Percentiles rank a stretch among this genome's conserved stretches.
Evolutionary conservation across 83 land plant species (phyloP).

Genomic region (Diphasiastrum complanatum): DNA sequence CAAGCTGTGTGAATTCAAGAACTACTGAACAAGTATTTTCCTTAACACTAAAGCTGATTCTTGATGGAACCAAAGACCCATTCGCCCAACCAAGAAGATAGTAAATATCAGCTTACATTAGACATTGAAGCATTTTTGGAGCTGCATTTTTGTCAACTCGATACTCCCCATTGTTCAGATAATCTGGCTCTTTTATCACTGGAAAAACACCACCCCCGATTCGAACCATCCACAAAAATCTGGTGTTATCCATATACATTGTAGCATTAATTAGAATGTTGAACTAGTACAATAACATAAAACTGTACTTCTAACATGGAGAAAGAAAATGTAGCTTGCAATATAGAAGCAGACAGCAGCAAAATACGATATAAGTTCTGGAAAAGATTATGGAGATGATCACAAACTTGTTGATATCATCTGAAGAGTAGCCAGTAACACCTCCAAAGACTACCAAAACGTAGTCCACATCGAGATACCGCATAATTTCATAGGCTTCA

Average conservation of each 20-base stretch:
- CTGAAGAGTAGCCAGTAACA: slow-evolving; percentile 97
- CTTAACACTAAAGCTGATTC: too few relatives aligned
- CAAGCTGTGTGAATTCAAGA: too few relatives aligned
- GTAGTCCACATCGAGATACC: slow-evolving; percentile 85
- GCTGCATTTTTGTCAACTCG: slow-evolving; percentile 98
- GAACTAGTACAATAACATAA: slow-evolving; percentile 3
- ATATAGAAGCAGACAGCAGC: not conserved
- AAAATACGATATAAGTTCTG: slow-evolving; percentile 2
- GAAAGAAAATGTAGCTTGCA: not conserved
- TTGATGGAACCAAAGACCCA: too few relatives aligned
- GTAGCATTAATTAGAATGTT: too few relatives aligned
- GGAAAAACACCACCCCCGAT: slow-evolving; percentile 99
- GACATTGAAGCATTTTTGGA: slow-evolving; percentile 95
- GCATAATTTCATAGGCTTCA: slow-evolving; percentile 97
- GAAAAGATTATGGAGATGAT: not conserved
- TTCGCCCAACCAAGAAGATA: too few relatives aligned
- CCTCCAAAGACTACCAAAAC: slow-evolving; percentile 98
- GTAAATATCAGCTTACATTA: slow-evolving; percentile 91
- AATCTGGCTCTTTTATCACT: slow-evolving; percentile 93
- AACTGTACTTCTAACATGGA: not conserved
- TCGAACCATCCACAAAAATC: slow-evolving; percentile 99
- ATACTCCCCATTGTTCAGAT: slow-evolving; percentile 97
- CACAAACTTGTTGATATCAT: slow-evolving; percentile 96
- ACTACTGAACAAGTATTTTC: too few relatives aligned
- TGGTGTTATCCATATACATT: too few relatives aligned